A percentile compares a stretch with the other conserved stretches of the same genome.
phyloP scores from a whole-genome alignment of 768 basidiomycete genomes.

The Sporobolomyces roseus region DNA sequence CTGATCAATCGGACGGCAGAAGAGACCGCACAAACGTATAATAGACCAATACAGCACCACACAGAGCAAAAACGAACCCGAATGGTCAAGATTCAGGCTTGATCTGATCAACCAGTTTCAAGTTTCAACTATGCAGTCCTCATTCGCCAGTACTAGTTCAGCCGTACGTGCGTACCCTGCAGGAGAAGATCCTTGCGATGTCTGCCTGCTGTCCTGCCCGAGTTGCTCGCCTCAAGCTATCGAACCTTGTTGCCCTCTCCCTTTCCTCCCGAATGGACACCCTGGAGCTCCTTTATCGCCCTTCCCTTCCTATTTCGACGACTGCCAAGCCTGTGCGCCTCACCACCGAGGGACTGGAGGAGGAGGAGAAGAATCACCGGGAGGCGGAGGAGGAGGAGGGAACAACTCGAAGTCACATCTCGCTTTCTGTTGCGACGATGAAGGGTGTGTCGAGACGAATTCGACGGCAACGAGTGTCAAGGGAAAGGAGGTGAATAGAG shows the following conservation, averaged over 20 bases:
- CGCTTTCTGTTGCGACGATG: slow-evolving; percentile 37
- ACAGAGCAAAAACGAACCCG: too few species aligned
- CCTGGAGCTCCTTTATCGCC: neutral
- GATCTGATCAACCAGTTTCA: too few species aligned
- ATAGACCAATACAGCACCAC: too few species aligned
- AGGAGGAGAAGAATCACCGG: neutral
- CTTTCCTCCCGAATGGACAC: neutral
- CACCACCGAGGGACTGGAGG: neutral
- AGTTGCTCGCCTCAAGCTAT: slow-evolving; percentile 11
- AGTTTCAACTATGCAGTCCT: too few species aligned
- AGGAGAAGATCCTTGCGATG: slow-evolving; percentile 20
- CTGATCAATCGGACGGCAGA: too few species aligned
- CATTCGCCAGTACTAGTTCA: slow-evolving; percentile 5
- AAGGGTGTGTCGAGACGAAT: neutral
- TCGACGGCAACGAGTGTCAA: neutral
- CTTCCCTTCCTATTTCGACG: neutral
- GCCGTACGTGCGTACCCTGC: neutral
- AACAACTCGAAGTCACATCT: neutral
- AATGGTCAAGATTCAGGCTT: too few species aligned
- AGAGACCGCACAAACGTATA: too few species aligned
- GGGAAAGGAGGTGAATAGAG: neutral
- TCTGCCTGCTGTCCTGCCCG: slow-evolving; percentile 14
- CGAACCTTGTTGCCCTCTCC: slow-evolving; percentile 2
- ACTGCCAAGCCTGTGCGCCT: neutral
- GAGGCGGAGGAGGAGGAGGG: neutral